A percentile compares a stretch with the other conserved stretches of the same genome.
phyloP scores from a whole-genome alignment of 768 basidiomycete species.

The Serpula lacrymans region DNA sequence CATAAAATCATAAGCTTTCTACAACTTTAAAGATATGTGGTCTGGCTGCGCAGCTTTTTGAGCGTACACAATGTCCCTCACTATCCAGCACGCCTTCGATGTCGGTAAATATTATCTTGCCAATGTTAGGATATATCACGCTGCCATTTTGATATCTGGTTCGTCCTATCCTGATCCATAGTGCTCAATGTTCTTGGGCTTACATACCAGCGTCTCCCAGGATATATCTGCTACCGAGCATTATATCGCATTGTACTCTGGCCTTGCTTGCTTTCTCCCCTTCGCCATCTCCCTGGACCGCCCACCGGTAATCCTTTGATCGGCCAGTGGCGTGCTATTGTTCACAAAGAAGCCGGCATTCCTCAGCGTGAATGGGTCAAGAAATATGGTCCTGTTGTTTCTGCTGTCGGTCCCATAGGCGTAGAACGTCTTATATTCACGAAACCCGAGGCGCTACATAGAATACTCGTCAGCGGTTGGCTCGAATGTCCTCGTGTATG shows the following conservation, averaged over 20 bases:
- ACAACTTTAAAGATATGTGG: too few relatives aligned
- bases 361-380: conserved; percentile 46
- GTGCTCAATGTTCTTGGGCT: too few relatives aligned
- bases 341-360: conserved; percentile 30
- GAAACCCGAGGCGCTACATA: conserved; percentile 41
- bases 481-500: conserved; percentile 37
- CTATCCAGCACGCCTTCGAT: too few relatives aligned
- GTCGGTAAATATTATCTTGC: too few relatives aligned
- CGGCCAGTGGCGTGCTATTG: conserved; percentile 39
- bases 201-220: too few relatives aligned
- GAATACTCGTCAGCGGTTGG: conserved; percentile 44
- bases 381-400: conserved; percentile 40
- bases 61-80: too few relatives aligned
- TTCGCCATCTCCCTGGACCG: conserved; percentile 37
- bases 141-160: too few relatives aligned
- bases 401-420: conserved; percentile 43
- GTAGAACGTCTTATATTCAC: conserved; percentile 44
- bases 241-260: conserved; percentile 30
- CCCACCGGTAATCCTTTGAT: conserved; percentile 28
- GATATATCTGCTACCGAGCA: conserved; percentile 1
- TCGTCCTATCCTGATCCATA: too few relatives aligned
- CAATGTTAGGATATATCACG: too few relatives aligned
- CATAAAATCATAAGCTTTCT: too few relatives aligned
- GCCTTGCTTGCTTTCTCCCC: conserved; percentile 34
- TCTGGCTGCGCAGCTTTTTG: too few relatives aligned